Conservation (phyloP, 495 filamentous ascomycete species). For the Penicillium robsamsonii region DNA sequence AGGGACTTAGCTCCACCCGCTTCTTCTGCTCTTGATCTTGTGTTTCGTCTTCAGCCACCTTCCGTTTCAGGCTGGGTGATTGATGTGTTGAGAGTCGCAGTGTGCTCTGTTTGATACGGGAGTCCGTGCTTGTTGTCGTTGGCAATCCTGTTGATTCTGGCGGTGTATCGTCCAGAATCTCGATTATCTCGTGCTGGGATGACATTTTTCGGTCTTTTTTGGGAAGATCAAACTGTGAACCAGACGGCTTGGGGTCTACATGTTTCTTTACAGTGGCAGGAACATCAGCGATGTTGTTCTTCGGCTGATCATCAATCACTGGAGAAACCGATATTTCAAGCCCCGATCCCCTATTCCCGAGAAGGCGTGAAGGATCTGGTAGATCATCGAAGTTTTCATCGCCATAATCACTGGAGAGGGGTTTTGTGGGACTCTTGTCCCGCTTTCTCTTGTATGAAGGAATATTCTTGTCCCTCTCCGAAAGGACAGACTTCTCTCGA, state of each 20-base stretch:
- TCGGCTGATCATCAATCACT: not conserved
- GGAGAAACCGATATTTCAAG: not conserved
- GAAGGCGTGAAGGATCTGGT: slow-evolving; percentile 39
- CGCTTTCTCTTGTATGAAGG: not conserved
- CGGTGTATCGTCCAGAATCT: slow-evolving; percentile 7
- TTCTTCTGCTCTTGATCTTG: not conserved
- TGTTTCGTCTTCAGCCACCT: slow-evolving; percentile 1
- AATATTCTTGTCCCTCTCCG: not conserved
- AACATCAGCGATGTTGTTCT: not conserved
- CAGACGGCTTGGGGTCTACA: not conserved
- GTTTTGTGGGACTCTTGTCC: slow-evolving; percentile 3
- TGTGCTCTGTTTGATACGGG: slow-evolving; percentile 1
- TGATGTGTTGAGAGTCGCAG: not conserved
- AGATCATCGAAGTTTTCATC: slow-evolving; percentile 39
- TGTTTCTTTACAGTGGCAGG: not conserved
- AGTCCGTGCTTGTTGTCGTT: not conserved
- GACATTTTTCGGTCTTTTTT: not conserved
- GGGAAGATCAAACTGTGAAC: not conserved
- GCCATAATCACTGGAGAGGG: slow-evolving; percentile 35
- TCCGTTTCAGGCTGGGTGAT: slow-evolving; percentile 3
- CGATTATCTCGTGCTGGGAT: slow-evolving; percentile 2
- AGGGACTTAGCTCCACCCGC: not conserved
- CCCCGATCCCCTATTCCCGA: not conserved
- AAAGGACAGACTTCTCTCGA: not conserved
- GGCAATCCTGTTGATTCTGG: not conserved